Percentiles rank a stretch among this genome's conserved stretches.
phyloP scores from a whole-genome alignment of 768 basidiomycete species.

The Psilocybe cyanescens region DNA sequence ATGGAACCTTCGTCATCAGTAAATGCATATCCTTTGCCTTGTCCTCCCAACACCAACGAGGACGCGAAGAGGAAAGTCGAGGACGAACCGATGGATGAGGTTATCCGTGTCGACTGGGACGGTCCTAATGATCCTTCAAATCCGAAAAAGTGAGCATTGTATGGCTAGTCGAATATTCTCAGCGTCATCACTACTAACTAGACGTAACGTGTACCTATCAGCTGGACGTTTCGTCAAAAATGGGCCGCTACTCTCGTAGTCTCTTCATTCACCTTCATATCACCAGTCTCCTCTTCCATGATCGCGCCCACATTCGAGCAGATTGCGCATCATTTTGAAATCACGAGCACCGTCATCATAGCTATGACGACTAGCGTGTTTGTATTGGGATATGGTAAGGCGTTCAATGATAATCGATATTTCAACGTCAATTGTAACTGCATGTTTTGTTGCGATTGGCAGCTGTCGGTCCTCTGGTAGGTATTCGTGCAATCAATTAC shows the following conservation, averaged over 20 bases:
- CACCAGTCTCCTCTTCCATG: slow-evolving; percentile 75
- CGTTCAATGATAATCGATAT: too few species aligned
- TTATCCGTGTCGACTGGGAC: slow-evolving; percentile 57
- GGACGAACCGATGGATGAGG: too few species aligned
- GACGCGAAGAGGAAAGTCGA: too few species aligned
- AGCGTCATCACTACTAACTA: neutral
- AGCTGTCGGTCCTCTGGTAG: slow-evolving; percentile 58
- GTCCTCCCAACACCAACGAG: too few species aligned
- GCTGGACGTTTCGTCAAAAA: slow-evolving; percentile 62
- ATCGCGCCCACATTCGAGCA: slow-evolving; percentile 64
- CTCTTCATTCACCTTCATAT: slow-evolving; percentile 70
- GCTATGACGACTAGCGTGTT: slow-evolving; percentile 63
- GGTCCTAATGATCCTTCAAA: slow-evolving; percentile 61
- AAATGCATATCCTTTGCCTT: too few species aligned
- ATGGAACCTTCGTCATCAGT: too few species aligned
- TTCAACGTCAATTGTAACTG: too few species aligned
- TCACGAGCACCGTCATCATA: slow-evolving; percentile 51
- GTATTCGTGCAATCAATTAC: slow-evolving; percentile 5
- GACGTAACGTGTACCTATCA: slow-evolving; percentile 18
- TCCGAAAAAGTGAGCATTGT: slow-evolving; percentile 52
- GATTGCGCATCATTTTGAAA: slow-evolving; percentile 55
- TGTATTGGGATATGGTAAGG: slow-evolving; percentile 57
- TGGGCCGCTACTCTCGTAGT: slow-evolving; percentile 68
- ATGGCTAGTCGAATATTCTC: neutral
- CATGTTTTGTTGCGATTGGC: neutral